Base-by-base conservation (phyloP, 352 stramenopile species). In the Globisporangium rhizosaccharum region DNA sequence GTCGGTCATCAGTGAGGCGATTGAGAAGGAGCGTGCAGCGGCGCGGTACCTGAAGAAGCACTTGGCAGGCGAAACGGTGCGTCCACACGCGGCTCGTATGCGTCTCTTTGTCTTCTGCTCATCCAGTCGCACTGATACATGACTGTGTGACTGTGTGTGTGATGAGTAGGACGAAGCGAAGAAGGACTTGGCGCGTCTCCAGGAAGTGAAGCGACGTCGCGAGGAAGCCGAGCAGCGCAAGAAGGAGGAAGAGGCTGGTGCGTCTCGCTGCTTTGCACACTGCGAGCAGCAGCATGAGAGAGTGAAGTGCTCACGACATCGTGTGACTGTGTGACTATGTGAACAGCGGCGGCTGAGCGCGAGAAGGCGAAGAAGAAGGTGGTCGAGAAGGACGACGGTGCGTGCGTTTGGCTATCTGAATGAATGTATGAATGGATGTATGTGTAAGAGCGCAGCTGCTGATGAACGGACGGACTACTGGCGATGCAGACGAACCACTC, bases 41-140 rank as follows among this genome's bases (percentile, higher is more conserved):
- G 81, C 82, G 4, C 75, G 76, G 26, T 96, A 96, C 70, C 28
- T 90, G 66, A 92, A 93, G 75, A 85, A 86, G 50, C 84, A 94
- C 67, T 65, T 94, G 62, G 87, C 84, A 42, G 85, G 85, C 14
- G 81, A 94, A 66, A 96, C 87, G 53, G 75, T 85, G 54, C 51
- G 70, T 62, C 30, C 1, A 30, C 26, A 8, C 37, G 23, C 23
- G 23, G 39, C 12, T 45, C 39, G 9, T n/a, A 46, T 46, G 14
- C 3, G 26, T 52, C 12, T 23, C 23, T 23, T 23, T 46, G 1
- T 46, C 33, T 12, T 23, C 23, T 23, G 23, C 9, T 39, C 33
- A 51, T 52, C 8, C 17, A 23, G 20, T 20, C 9, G 10, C 17
- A 23, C 9, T n/a, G 17, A 37, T 25, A 17, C 15, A 46, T 17